Evolutionary conservation across 1,284 basidiomycete genomes (phyloP).

Genomic region (Leccinum griseonigrum): DNA sequence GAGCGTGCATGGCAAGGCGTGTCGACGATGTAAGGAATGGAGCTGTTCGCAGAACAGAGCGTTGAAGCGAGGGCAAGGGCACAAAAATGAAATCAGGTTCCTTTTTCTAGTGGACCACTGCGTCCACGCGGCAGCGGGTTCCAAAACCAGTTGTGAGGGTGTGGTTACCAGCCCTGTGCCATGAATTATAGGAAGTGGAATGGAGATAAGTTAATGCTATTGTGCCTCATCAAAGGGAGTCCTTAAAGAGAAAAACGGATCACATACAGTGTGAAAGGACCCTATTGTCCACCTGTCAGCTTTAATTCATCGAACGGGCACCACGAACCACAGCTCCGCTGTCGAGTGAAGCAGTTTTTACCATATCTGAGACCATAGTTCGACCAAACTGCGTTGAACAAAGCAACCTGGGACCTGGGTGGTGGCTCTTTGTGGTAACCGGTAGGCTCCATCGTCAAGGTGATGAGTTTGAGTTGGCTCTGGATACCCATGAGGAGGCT

Average conservation of each 20-base stretch:
- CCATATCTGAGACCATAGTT: neutral
- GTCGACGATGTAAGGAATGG: slow-evolving; percentile 13
- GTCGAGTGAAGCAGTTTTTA: neutral
- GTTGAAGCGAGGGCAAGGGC: neutral
- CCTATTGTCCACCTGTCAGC: neutral
- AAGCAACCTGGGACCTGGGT: neutral
- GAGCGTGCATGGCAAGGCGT: slow-evolving; percentile 24
- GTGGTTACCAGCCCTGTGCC: slow-evolving; percentile 18
- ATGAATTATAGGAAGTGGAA: slow-evolving; percentile 8
- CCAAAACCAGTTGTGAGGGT: neutral
- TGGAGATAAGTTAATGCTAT: neutral
- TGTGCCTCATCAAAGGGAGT: slow-evolving; percentile 3
- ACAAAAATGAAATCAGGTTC: neutral
- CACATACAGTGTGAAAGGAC: neutral
- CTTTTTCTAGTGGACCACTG: neutral
- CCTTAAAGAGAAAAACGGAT: neutral
- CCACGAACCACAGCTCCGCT: neutral
- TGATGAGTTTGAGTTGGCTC: neutral
- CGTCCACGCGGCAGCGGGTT: slow-evolving; percentile 1
- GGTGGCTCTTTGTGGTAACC: neutral
- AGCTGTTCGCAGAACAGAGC: slow-evolving; percentile 2
- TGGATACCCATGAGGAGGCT: neutral
- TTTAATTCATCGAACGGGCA: neutral
- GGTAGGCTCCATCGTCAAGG: neutral
- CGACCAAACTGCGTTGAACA: no score